Evolutionary conservation across 208 protist genomes (phyloP).

Genomic region (Porcisia deanei): DNA sequence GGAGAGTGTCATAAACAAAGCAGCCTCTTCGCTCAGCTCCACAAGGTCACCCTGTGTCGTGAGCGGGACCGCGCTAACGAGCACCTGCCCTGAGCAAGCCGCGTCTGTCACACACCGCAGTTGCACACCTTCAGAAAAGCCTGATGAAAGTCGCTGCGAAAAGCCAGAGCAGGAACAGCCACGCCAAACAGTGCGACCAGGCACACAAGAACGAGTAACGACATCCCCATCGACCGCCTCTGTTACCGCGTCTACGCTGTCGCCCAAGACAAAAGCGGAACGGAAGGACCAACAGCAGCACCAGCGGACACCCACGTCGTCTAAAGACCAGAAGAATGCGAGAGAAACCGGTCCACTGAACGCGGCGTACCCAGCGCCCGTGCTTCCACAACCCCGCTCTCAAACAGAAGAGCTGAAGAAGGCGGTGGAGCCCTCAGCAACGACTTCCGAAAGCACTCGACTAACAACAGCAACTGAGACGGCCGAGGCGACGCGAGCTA

Average conservation of each 20-base stretch:
- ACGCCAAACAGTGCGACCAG: not conserved
- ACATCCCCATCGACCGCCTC: not conserved
- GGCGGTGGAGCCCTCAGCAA: not conserved
- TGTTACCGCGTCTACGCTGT: not conserved
- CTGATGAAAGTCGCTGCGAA: not conserved
- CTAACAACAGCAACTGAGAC: not conserved
- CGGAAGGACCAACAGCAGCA: not conserved
- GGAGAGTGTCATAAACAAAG: not conserved
- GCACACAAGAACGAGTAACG: not conserved
- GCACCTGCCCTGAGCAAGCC: not conserved
- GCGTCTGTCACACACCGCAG: slow-evolving; percentile 1
- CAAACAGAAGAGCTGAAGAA: slow-evolving; percentile 15
- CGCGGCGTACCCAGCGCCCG: not conserved
- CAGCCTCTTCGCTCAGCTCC: not conserved
- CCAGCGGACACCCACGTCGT: not conserved
- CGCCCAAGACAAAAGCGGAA: not conserved
- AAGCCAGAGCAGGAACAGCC: not conserved
- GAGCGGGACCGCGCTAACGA: not conserved
- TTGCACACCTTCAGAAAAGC: not conserved
- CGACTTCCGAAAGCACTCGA: not conserved
- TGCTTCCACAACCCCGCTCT: slow-evolving; percentile 16
- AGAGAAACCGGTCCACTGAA: not conserved
- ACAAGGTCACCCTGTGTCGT: slow-evolving; percentile 8
- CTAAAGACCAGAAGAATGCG: not conserved
- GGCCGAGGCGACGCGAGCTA: not conserved